Evolutionary conservation across 495 filamentous ascomycete genomes (phyloP).

Genomic region (Parathielavia appendiculata): DNA sequence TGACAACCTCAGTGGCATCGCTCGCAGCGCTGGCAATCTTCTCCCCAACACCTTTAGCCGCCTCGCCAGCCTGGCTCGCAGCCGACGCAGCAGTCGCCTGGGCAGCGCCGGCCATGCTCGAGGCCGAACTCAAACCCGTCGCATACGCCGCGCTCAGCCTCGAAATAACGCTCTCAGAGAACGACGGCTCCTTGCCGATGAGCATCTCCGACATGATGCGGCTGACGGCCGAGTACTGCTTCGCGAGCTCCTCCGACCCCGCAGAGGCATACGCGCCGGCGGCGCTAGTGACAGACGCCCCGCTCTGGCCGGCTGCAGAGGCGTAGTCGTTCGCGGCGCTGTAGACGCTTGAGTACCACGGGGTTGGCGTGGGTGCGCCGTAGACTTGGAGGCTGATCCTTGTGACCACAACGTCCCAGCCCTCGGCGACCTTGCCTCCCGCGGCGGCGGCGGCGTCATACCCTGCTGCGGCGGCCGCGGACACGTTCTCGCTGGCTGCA

Average conservation of each 20-base stretch:
- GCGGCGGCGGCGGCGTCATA: slow-evolving; percentile 27
- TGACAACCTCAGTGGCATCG: slow-evolving; percentile 44
- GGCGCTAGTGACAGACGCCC: slow-evolving; percentile 44
- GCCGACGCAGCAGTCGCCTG: slow-evolving; percentile 27
- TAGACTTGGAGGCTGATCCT: slow-evolving; percentile 68
- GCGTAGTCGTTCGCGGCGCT: slow-evolving; percentile 29
- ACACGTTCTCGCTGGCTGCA: slow-evolving; percentile 30
- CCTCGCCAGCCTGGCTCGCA: slow-evolving; percentile 23
- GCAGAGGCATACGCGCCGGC: slow-evolving; percentile 53
- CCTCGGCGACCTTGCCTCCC: slow-evolving; percentile 43
- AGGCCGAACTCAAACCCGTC: slow-evolving; percentile 29
- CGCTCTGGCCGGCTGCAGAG: slow-evolving; percentile 23
- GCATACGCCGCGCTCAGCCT: slow-evolving; percentile 60
- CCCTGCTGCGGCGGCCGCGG: slow-evolving; percentile 27
- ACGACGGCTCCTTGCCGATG: slow-evolving; percentile 70
- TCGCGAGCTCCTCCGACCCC: slow-evolving; percentile 47
- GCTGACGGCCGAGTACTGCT: slow-evolving; percentile 65
- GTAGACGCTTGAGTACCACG: slow-evolving; percentile 48
- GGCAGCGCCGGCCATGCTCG: slow-evolving; percentile 32
- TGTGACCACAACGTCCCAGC: slow-evolving; percentile 62
- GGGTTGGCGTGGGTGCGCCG: slow-evolving; percentile 59
- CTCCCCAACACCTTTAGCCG: slow-evolving; percentile 30
- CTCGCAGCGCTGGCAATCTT: slow-evolving; percentile 35
- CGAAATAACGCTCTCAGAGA: slow-evolving; percentile 73
- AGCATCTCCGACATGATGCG: slow-evolving; percentile 72